Conservation (phyloP, 2,329 filamentous ascomycete species). For the Paracoccidioides lutzii region DNA sequence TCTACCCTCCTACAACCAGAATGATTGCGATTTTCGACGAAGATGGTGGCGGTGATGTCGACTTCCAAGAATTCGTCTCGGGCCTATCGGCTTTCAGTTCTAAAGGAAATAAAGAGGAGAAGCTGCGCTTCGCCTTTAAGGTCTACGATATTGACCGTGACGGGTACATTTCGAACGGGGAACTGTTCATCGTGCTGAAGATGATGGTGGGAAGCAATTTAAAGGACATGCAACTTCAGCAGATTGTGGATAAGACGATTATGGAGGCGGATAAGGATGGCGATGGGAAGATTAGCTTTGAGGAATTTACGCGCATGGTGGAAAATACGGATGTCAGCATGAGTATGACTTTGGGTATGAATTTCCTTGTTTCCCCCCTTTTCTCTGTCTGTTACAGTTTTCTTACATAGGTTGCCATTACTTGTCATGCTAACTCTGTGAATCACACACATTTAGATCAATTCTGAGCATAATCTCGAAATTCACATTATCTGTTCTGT, state of each 20-base stretch:
- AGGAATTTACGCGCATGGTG: slow-evolving; percentile 98
- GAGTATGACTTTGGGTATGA: slow-evolving; percentile 54
- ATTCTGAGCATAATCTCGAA: neutral
- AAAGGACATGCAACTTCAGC: slow-evolving; percentile 97
- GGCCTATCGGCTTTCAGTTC: slow-evolving; percentile 90
- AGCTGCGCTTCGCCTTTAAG: slow-evolving; percentile 94
- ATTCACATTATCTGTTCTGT: neutral
- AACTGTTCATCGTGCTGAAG: slow-evolving; percentile 98
- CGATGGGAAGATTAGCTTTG: slow-evolving; percentile 97
- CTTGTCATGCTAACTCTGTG: neutral
- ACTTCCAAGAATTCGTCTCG: slow-evolving; percentile 97
- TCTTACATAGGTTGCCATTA: too few relatives aligned
- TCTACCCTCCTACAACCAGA: slow-evolving; percentile 32
- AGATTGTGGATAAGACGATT: slow-evolving; percentile 99
- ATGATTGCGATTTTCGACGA: slow-evolving; percentile 99
- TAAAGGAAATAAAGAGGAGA: slow-evolving; percentile 99
- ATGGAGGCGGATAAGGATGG: slow-evolving; percentile 97
- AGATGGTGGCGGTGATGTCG: slow-evolving; percentile 92
- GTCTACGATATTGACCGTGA: slow-evolving; percentile 99
- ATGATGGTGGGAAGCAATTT: slow-evolving; percentile 99
- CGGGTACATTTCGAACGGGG: slow-evolving; percentile 96
- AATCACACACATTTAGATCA: neutral
- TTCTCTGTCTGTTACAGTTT: neutral
- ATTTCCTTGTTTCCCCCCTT: neutral
- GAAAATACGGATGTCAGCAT: slow-evolving; percentile 70